Evolutionary conservation across 768 basidiomycete genomes (phyloP), one percentile per base, ranked within the genome.

Genomic region (Tubosaeta brunneosetosa): DNA sequence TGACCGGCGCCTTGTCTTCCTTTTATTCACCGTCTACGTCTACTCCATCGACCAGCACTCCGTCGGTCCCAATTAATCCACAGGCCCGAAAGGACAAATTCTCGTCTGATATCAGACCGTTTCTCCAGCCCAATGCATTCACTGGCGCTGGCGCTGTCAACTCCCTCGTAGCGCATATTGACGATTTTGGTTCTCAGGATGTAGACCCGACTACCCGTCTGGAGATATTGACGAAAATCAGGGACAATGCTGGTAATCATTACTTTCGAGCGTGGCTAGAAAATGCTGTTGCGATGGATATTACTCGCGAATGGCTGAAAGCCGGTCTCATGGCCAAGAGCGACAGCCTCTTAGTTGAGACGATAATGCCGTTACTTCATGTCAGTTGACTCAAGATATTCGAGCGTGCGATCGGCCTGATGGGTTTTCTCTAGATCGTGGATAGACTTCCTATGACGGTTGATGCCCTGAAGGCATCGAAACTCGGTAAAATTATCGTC

Each of bases 261-360:
- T 93, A 92, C 64, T 91, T 88, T 66, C 82, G 88, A 40, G 89
- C 88, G 5, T 92, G 90, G 89, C 79, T 82, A 14, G 89, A 90
- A 66, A 90, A 88, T 65, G n/a, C 64, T 41, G 67, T 69, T 36
- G 91, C 88, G 16, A 83, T 92, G 74, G 87, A 88, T 54, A 77
- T 91, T 33, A 81, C 87, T 40, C 79, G 87, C 45, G 87, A 88
- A 59, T 93, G 91, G 91, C 71, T 93, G 53, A 88, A 84, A 71
- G 76, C 84, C 2, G 86, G 80, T 22, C 79, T 82, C 52, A 74
- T 77, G 27, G 79, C 76, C 44, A 82, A 81, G 55, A 73, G 66
- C 51, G 83, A 84, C 51, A 73, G 65, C 50, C 71, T 77, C 55
- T 66, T 85, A 52, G 77, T 80, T 47, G 86, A 90, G 66, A 91